Conservation (phyloP, 176 grass and related monocot species). For the Poa pratensis region DNA sequence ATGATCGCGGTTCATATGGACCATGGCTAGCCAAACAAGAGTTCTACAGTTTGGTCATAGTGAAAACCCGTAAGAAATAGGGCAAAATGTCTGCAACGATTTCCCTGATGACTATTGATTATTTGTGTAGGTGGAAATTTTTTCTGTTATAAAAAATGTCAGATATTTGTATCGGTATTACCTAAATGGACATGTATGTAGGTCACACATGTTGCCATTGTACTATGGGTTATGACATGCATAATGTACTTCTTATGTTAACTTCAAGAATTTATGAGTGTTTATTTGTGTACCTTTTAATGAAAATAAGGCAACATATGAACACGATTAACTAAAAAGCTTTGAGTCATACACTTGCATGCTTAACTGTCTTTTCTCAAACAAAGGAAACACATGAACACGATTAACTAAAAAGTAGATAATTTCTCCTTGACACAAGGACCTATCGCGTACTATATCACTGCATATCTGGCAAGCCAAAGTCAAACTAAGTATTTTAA, state of each 20-base stretch:
- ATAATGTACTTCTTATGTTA: not conserved
- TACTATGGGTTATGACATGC: not conserved
- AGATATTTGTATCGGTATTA: no score
- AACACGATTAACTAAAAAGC: not conserved
- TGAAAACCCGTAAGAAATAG: no score
- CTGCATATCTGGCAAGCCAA: not conserved
- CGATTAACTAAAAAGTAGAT: not conserved
- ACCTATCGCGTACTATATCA: not conserved
- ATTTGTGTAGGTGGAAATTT: no score
- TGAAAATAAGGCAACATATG: not conserved
- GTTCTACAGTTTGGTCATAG: no score
- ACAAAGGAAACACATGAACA: not conserved
- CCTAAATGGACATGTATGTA: not conserved
- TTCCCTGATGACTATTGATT: no score
- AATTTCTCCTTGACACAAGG: not conserved
- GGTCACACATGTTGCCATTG: not conserved
- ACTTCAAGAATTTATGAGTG: not conserved
- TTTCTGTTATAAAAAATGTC: no score
- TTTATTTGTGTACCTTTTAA: not conserved
- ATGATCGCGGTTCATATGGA: no score
- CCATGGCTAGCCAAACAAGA: no score
- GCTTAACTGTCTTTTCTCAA: no score
- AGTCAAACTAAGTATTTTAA: no score
- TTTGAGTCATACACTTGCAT: not conserved
- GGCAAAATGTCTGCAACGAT: no score